phyloP scores from a whole-genome alignment of 1,284 basidiomycete species.

The Bjerkandera adusta region DNA sequence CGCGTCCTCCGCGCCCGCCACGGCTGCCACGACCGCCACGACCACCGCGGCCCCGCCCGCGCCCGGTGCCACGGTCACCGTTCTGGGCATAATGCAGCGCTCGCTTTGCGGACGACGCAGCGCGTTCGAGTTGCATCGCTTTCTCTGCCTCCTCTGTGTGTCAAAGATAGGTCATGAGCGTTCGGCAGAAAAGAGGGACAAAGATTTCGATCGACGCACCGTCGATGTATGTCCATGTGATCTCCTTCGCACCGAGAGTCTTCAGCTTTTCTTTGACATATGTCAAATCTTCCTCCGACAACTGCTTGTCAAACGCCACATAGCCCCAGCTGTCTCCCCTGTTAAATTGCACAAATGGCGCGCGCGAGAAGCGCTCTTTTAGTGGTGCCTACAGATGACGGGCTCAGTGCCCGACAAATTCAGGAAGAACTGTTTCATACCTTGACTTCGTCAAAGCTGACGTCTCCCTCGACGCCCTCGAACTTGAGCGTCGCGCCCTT shows the following conservation, averaged over 20 bases:
- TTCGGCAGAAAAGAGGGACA: slow-evolving; percentile 5
- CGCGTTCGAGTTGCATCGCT: slow-evolving; percentile 68
- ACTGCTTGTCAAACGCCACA: slow-evolving; percentile 52
- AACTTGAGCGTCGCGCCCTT: slow-evolving; percentile 77
- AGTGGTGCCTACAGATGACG: slow-evolving; percentile 56
- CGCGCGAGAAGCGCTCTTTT: slow-evolving; percentile 74
- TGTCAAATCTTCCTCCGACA: slow-evolving; percentile 65
- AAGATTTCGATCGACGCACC: slow-evolving; percentile 48
- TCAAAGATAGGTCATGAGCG: slow-evolving; percentile 5
- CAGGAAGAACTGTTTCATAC: slow-evolving; percentile 29
- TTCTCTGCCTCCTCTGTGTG: slow-evolving; percentile 59
- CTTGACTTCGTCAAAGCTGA: slow-evolving; percentile 73
- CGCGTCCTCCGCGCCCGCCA: slow-evolving; percentile 29
- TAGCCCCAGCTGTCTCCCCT: slow-evolving; percentile 49
- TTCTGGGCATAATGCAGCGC: slow-evolving; percentile 28
- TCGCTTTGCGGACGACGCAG: slow-evolving; percentile 59
- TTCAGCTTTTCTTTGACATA: slow-evolving; percentile 62
- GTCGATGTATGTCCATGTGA: slow-evolving; percentile 58
- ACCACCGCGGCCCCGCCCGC: slow-evolving; percentile 42
- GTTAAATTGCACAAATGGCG: slow-evolving; percentile 70
- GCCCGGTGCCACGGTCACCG: slow-evolving; percentile 35
- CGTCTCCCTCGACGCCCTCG: slow-evolving; percentile 63
- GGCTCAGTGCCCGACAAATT: not conserved
- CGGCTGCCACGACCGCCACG: slow-evolving; percentile 45
- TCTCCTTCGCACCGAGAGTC: slow-evolving; percentile 57